These are phyloP conservation scores for Trichomonas vaginalis DNA, from an alignment of 208 protist species.

Conservation along the genomic window DNA sequence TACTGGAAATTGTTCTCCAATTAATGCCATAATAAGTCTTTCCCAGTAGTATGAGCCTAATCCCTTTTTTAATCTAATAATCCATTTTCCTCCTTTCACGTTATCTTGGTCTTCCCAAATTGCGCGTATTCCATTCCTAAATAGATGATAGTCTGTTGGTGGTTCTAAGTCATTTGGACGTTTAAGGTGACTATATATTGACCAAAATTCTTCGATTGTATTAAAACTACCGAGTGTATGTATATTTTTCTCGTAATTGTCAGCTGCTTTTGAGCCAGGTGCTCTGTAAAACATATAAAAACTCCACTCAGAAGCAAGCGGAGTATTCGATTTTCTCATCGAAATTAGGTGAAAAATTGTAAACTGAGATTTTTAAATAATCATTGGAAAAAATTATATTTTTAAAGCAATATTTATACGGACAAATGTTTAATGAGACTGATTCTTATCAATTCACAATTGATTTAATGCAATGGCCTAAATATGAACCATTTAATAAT, in stretches of 20 bases:
- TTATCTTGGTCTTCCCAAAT: slow-evolving; percentile 25
- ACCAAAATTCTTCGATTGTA: slow-evolving; percentile 14
- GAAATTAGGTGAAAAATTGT: no score
- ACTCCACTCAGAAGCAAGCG: not conserved
- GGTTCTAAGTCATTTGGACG: not conserved
- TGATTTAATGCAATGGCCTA: no score
- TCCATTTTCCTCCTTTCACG: slow-evolving; percentile 25
- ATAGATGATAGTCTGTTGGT: slow-evolving; percentile 20
- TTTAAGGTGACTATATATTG: not conserved
- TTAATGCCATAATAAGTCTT: not conserved
- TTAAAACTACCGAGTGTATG: not conserved
- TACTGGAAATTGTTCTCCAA: not conserved
- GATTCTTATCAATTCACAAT: no score
- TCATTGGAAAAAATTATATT: no score
- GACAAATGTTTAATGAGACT: no score
- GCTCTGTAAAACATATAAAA: not conserved
- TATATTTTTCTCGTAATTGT: not conserved
- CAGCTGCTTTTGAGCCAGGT: not conserved
- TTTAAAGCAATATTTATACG: no score
- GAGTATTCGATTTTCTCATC: no score
- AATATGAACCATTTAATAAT: no score
- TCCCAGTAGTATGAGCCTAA: not conserved
- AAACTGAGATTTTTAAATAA: no score
- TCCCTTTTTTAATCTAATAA: not conserved
- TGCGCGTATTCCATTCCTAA: slow-evolving; percentile 10